Conservation (phyloP, 768 basidiomycete species). For the Macrolepiota dolichaula region DNA sequence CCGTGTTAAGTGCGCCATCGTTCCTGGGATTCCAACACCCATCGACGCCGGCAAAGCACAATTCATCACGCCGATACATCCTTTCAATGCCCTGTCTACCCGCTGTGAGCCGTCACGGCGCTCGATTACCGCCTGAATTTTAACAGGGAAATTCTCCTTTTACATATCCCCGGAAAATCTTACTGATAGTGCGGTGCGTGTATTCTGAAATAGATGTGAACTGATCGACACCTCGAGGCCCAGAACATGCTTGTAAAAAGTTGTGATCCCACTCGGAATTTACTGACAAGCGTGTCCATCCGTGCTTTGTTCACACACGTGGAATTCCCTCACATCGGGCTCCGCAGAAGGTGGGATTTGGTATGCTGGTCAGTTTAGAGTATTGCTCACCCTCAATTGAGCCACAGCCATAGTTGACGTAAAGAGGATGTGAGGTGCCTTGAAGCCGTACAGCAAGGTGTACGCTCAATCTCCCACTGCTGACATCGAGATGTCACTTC, state of each 20-base stretch:
- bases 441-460: constrained; percentile 1
- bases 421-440: no score
- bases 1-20: constrained; percentile 5
- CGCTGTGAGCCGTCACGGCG: not conserved
- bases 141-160: not conserved
- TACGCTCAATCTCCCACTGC: constrained; percentile 9
- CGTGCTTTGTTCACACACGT: not conserved
- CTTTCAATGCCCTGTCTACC: not conserved
- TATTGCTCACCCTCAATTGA: constrained; percentile 7
- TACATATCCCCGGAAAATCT: not conserved
- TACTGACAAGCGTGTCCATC: constrained; percentile 2
- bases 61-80: not conserved
- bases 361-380: not conserved
- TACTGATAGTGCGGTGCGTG: not conserved
- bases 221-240: constrained; percentile 14
- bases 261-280: not conserved
- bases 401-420: constrained; percentile 11
- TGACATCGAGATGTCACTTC: constrained; percentile 8
- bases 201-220: not conserved
- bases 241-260: not conserved
- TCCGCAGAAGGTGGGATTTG: constrained; percentile 17
- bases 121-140: not conserved
- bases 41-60: constrained; percentile 4
- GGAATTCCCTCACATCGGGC: constrained; percentile 13
- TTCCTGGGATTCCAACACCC: constrained; percentile 10